Conservation (phyloP, 2,329 filamentous ascomycete genomes). For the Lachnellula hyalina region DNA sequence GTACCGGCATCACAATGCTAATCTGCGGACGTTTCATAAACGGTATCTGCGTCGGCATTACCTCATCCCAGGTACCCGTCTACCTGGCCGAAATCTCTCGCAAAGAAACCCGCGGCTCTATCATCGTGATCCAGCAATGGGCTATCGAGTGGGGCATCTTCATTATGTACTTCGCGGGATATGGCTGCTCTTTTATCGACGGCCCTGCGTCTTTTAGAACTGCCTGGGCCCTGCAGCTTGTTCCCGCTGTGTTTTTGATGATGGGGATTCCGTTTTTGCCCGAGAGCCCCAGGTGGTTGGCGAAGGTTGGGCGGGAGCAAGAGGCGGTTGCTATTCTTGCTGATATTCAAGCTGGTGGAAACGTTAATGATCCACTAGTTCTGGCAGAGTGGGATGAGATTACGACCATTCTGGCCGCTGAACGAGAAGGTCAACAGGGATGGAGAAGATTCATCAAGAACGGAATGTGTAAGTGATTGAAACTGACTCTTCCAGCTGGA, state of each 20-base stretch:
- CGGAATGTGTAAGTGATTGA: slow-evolving; percentile 44
- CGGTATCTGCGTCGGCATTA: slow-evolving; percentile 66
- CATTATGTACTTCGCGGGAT: slow-evolving; percentile 45
- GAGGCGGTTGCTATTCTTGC: slow-evolving; percentile 45
- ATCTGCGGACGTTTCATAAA: slow-evolving; percentile 66
- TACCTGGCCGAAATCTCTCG: slow-evolving; percentile 59
- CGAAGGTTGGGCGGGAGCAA: slow-evolving; percentile 42
- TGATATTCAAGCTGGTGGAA: slow-evolving; percentile 50
- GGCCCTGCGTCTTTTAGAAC: slow-evolving; percentile 45
- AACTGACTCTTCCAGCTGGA: background rate
- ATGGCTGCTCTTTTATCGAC: slow-evolving; percentile 40
- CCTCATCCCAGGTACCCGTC: slow-evolving; percentile 65
- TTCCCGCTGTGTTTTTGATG: slow-evolving; percentile 40
- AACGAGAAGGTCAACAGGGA: slow-evolving; percentile 23
- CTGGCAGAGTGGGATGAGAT: slow-evolving; percentile 54
- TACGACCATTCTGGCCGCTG: slow-evolving; percentile 32
- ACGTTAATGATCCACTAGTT: slow-evolving; percentile 49
- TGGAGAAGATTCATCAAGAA: slow-evolving; percentile 39
- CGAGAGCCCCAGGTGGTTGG: slow-evolving; percentile 46
- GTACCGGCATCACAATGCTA: slow-evolving; percentile 59
- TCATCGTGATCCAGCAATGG: slow-evolving; percentile 42
- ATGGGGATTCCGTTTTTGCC: slow-evolving; percentile 40
- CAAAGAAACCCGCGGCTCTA: slow-evolving; percentile 37
- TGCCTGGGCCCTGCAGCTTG: slow-evolving; percentile 44
- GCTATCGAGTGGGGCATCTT: slow-evolving; percentile 44